Evolutionary conservation across 2,329 filamentous ascomycete species (phyloP), one percentile per base, ranked within the genome.

Genomic region (Trichophaea hybrida): DNA sequence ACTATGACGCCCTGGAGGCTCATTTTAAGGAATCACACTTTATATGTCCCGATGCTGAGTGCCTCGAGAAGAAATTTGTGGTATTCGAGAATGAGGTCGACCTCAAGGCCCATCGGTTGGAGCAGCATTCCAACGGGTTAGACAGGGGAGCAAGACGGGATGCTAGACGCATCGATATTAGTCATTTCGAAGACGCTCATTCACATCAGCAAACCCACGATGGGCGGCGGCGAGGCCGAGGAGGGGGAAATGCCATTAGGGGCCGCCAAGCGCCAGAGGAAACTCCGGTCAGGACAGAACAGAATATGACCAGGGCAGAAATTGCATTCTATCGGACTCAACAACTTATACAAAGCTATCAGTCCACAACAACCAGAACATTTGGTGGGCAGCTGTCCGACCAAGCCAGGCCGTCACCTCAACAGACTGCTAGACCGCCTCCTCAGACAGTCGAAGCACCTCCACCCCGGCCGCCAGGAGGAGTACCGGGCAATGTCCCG

Each of bases 1-100:
- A 98, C 74, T 97, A 96, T 73, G 80, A 90, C 65, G 81, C 86
- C 0, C 76, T 98, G 2, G 89, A 94, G 70, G 75, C 82, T 40
- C 93, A 98, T 72, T 97, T 97, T 71, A 79, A 80, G 64, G 84
- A 84, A 66, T 89, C 93, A 59, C 93, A 98, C 72, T 95, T 84
- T 69, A 75, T 90, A 0, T 98, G 93, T 70, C 72, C 80, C 5
- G 89, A 98, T 68, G 78, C 80, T 57, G 90, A 95, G 69, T 98
- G 93, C 69, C 71, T 93, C 69, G 93, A 97, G 68, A 95, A 95
- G 79, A 97, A 96, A 71, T 96, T 97, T 70, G 86, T 97, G 34
- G 93, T 97, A 0, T 98, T 98, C 67, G 88, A 88, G 58, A 90
- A 89, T 0, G 88, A 96, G 69, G 83, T 98, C 77, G 93, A 98